These are phyloP conservation scores for Takakia lepidozioides DNA, from an alignment of 225 moss, liverwort and hornwort genomes.

Conservation along the genomic window DNA sequence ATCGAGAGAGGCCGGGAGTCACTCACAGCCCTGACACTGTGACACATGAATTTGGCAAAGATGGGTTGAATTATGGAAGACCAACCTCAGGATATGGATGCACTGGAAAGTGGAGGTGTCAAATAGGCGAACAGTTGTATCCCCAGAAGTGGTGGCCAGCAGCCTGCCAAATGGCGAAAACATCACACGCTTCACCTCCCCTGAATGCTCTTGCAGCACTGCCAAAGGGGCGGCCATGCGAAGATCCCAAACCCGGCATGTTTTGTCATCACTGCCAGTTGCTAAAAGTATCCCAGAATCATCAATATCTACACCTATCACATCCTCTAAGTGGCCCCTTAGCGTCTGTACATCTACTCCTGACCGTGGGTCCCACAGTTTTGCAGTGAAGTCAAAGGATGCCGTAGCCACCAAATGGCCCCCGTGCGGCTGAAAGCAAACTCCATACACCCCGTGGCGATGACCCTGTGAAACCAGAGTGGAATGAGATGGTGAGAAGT, in stretches of 20 bases:
- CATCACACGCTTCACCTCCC: conserved; percentile 92
- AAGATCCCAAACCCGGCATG: conserved; percentile 95
- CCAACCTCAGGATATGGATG: conserved; percentile 73
- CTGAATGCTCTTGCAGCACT: conserved; percentile 76
- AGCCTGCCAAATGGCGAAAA: conserved; percentile 95
- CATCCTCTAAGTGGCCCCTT: conserved; percentile 91
- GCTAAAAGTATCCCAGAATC: conserved; percentile 90
- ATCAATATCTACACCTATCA: conserved; percentile 98
- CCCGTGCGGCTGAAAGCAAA: conserved; percentile 88
- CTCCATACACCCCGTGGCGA: conserved; percentile 91
- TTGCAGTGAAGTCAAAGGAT: conserved; percentile 96
- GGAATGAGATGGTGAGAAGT: too few relatives aligned
- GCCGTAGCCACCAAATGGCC: conserved; percentile 94
- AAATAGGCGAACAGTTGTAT: conserved; percentile 91
- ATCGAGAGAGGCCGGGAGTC: too few relatives aligned
- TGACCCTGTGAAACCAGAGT: conserved; percentile 81
- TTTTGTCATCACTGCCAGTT: conserved; percentile 98
- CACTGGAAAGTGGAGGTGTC: conserved; percentile 83
- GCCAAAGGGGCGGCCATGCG: conserved; percentile 82
- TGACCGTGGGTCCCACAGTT: conserved; percentile 94
- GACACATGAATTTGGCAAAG: too few relatives aligned
- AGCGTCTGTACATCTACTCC: conserved; percentile 94
- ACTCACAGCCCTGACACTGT: too few relatives aligned
- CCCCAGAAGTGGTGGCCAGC: conserved; percentile 92
- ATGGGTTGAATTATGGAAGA: too few relatives aligned